Conservation (phyloP, 2,329 filamentous ascomycete species). For the Colletotrichum sp. region DNA sequence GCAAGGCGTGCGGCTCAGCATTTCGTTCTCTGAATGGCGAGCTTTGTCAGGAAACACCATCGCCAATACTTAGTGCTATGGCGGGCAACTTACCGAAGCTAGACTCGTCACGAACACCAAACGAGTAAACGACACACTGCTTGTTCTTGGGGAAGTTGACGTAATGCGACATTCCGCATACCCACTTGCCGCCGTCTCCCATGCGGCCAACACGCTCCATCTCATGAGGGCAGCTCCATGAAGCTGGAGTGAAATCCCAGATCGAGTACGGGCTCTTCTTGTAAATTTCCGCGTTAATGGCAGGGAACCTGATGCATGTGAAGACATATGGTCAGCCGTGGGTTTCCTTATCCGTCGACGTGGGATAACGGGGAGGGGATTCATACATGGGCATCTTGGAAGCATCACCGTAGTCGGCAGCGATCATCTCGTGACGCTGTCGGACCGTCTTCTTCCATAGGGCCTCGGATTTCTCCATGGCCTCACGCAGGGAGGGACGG, state of each 20-base stretch:
- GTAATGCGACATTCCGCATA: conserved; percentile 44
- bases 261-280: conserved; percentile 35
- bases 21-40: conserved; percentile 32
- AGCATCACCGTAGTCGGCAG: conserved; percentile 25
- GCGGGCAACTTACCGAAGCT: conserved; percentile 32
- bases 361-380: not conserved
- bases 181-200: conserved; percentile 48
- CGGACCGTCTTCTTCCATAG: conserved; percentile 33
- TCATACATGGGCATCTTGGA: conserved; percentile 28
- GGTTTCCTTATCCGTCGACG: not conserved
- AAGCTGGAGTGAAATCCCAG: conserved; percentile 44
- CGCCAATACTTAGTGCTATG: too few species aligned
- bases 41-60: not conserved
- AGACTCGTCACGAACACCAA: conserved; percentile 41
- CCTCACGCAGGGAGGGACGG: conserved; percentile 20
- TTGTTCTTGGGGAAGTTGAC: conserved; percentile 27
- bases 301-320: conserved; percentile 26
- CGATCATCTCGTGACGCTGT: conserved; percentile 31
- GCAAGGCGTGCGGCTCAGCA: conserved; percentile 41
- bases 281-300: conserved; percentile 19
- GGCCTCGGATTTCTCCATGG: conserved; percentile 24
- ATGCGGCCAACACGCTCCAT: conserved; percentile 42
- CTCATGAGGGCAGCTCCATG: conserved; percentile 44
- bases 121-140: conserved; percentile 41
- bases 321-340: not conserved